Evolutionary conservation across 805 yeast species (phyloP).

Genomic region (Yarrowia alimentaria): DNA sequence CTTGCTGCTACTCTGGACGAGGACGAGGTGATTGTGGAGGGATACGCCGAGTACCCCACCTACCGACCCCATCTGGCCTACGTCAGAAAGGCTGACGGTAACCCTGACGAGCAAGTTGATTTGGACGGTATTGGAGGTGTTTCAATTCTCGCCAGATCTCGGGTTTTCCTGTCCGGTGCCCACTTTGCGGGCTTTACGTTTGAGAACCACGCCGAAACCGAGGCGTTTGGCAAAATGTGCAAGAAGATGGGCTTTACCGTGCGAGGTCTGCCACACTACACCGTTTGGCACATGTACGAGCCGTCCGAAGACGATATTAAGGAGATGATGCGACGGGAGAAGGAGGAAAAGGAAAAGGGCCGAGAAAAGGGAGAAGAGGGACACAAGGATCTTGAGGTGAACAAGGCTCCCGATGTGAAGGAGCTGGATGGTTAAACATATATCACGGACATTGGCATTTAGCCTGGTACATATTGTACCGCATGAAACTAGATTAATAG

Average conservation of each 20-base stretch:
- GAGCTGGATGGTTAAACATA: constrained; percentile 4
- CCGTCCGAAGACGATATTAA: constrained; percentile 93
- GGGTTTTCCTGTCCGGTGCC: constrained; percentile 81
- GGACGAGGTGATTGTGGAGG: constrained; percentile 96
- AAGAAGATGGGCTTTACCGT: constrained; percentile 85
- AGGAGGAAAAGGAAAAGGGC: constrained; percentile 40
- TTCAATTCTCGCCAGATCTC: constrained; percentile 82
- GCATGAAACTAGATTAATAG: constrained; percentile 6
- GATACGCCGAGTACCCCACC: constrained; percentile 94
- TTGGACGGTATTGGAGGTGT: constrained; percentile 98
- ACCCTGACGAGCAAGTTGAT: constrained; percentile 80
- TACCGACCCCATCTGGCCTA: constrained; percentile 98
- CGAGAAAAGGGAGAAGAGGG: constrained; percentile 34
- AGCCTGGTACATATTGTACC: not conserved
- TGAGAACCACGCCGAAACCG: constrained; percentile 96
- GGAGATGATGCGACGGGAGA: constrained; percentile 49
- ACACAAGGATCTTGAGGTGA: constrained; percentile 28
- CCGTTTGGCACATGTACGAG: constrained; percentile 96
- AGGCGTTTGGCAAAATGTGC: constrained; percentile 91
- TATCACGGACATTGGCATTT: constrained; percentile 1
- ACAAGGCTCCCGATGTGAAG: constrained; percentile 15
- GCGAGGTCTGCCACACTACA: constrained; percentile 91
- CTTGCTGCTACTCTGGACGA: constrained; percentile 62
- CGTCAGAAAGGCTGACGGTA: constrained; percentile 90
- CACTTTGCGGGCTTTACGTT: constrained; percentile 97